Evolutionary conservation across 202 grass and related monocot genomes (phyloP).

Genomic region (Zizania palustris): DNA sequence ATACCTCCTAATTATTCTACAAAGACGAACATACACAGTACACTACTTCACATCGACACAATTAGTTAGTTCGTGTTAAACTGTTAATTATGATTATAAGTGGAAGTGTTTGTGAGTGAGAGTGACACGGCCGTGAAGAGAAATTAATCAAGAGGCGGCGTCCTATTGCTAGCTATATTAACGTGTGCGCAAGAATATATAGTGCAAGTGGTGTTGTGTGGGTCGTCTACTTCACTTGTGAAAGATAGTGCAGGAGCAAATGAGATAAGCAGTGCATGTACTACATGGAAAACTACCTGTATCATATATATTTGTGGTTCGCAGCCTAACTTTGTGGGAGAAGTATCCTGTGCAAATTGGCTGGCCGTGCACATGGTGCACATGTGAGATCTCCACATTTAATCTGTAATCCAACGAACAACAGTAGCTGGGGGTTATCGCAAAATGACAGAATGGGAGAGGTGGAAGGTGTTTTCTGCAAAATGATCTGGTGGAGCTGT

Average conservation of each 20-base stretch:
- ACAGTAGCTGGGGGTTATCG: no score
- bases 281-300: not conserved
- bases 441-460: no score
- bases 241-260: conserved; percentile 5
- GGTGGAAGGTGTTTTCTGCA: no score
- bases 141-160: not conserved
- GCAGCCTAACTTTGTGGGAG: not conserved
- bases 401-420: no score
- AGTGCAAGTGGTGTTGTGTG: not conserved
- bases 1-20: no score
- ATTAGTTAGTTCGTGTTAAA: not conserved
- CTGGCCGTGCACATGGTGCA: no score
- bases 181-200: not conserved
- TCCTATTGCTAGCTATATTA: not conserved
- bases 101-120: not conserved
- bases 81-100: not conserved
- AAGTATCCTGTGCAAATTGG: no score
- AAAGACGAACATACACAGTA: no score
- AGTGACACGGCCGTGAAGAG: not conserved
- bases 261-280: not conserved
- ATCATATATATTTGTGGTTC: not conserved
- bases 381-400: no score
- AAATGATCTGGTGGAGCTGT: no score
- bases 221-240: not conserved
- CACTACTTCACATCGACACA: not conserved